These are phyloP conservation scores for Solanum etuberosum DNA, from an alignment of 257 asterid species.

Conservation along the genomic window DNA sequence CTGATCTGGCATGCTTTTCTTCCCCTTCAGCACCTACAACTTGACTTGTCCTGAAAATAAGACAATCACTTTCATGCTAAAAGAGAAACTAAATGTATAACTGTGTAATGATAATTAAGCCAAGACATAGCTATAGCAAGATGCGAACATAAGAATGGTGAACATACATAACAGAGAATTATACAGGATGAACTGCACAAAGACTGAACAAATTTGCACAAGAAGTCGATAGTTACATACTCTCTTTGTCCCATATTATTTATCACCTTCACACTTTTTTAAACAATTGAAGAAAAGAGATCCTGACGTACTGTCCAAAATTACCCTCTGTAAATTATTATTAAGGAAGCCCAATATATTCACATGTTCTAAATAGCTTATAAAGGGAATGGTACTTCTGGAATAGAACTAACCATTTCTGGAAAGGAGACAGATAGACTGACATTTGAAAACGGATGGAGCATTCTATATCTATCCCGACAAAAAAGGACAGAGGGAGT, in stretches of 20 bases:
- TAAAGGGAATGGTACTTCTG: slow-evolving; percentile 3
- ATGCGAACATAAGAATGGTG: background rate
- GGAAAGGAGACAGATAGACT: background rate
- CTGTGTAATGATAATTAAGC: background rate
- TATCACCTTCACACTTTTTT: background rate
- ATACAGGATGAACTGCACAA: background rate
- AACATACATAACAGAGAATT: background rate
- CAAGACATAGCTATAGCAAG: background rate
- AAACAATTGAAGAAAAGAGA: background rate
- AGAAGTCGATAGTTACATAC: background rate
- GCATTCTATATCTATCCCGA: background rate
- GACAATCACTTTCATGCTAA: background rate
- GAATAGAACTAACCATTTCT: background rate
- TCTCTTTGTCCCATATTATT: background rate
- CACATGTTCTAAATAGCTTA: slow-evolving; percentile 19
- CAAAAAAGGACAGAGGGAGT: background rate
- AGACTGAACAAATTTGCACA: background rate
- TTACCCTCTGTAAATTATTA: background rate
- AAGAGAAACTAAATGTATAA: background rate
- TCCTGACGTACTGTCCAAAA: background rate
- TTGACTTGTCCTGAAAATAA: background rate
- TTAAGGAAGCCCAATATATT: background rate
- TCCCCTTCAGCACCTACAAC: background rate
- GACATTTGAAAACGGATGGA: background rate
- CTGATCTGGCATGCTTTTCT: background rate